Conservation (phyloP, 2,329 filamentous ascomycete genomes). For the Aspergillus carbonarius region DNA sequence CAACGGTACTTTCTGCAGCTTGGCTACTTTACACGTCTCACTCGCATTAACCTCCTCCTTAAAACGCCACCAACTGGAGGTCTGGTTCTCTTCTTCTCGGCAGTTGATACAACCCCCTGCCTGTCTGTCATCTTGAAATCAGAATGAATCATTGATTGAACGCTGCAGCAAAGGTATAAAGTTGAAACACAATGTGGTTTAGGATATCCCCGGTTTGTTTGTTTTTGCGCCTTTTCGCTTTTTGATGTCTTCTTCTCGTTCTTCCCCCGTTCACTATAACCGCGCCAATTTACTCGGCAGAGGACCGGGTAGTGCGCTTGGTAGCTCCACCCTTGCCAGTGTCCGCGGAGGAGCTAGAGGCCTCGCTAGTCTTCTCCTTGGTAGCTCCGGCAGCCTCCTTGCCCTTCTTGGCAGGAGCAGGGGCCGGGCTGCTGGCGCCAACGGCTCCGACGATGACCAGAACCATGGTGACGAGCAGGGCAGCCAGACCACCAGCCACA, state of each 20-base stretch:
- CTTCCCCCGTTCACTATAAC: neutral
- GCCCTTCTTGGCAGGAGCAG: conserved; percentile 69
- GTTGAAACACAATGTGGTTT: conserved; percentile 1
- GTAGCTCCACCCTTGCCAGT: conserved; percentile 72
- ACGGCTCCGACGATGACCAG: conserved; percentile 68
- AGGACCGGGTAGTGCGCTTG: conserved; percentile 57
- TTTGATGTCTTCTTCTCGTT: neutral
- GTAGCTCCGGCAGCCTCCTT: conserved; percentile 67
- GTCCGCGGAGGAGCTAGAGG: conserved; percentile 60
- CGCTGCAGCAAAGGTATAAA: conserved; percentile 12
- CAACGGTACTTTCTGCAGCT: neutral
- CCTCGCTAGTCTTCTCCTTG: conserved; percentile 66
- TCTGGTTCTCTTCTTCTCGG: neutral
- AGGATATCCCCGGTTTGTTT: neutral
- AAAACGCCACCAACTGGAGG: neutral
- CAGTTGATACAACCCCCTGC: neutral
- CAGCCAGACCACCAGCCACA: conserved; percentile 76
- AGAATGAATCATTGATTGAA: conserved; percentile 10
- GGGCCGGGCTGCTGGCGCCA: conserved; percentile 59
- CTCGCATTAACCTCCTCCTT: neutral
- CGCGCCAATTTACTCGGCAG: conserved; percentile 34
- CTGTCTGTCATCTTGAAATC: neutral
- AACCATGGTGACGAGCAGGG: conserved; percentile 67
- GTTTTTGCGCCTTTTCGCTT: neutral
- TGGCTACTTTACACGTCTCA: conserved; percentile 5